phyloP scores from a whole-genome alignment of 2,329 filamentous ascomycete genomes.

The Diaporthe eres region DNA sequence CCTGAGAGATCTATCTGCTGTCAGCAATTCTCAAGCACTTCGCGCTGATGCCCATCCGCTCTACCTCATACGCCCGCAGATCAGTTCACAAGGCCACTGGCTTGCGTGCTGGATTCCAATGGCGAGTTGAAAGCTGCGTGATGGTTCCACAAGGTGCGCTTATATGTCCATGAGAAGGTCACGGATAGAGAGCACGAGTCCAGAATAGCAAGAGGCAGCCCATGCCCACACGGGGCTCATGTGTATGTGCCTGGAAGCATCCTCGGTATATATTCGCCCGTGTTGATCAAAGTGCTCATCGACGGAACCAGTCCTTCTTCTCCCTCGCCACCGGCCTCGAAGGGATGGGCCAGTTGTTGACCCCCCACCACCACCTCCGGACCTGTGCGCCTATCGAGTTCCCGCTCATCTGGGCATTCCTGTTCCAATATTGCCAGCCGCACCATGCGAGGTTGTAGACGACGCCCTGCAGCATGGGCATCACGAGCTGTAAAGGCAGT shows the following conservation, averaged over 20 bases:
- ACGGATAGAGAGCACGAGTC: not conserved
- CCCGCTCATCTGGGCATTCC: conserved; percentile 81
- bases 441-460: conserved; percentile 88
- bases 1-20: not conserved
- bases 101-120: not conserved
- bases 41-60: no score
- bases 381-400: conserved; percentile 81
- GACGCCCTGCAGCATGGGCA: conserved; percentile 89
- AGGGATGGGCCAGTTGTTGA: conserved; percentile 87
- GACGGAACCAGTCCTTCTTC: conserved; percentile 38
- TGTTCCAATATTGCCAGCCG: conserved; percentile 94
- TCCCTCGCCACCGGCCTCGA: conserved; percentile 44
- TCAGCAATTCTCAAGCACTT: not conserved
- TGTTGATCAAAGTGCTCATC: conserved; percentile 30
- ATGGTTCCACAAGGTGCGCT: not conserved
- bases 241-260: not conserved
- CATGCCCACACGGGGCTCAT: not conserved
- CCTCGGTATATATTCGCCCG: not conserved
- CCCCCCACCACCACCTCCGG: conserved; percentile 93
- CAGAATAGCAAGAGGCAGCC: not conserved
- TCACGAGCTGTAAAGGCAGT: conserved; percentile 73
- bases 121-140: not conserved
- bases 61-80: no score
- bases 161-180: not conserved
- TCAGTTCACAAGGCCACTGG: no score